phyloP scores from a whole-genome alignment of 441 rosid species.

The Mallotus japonicus region DNA sequence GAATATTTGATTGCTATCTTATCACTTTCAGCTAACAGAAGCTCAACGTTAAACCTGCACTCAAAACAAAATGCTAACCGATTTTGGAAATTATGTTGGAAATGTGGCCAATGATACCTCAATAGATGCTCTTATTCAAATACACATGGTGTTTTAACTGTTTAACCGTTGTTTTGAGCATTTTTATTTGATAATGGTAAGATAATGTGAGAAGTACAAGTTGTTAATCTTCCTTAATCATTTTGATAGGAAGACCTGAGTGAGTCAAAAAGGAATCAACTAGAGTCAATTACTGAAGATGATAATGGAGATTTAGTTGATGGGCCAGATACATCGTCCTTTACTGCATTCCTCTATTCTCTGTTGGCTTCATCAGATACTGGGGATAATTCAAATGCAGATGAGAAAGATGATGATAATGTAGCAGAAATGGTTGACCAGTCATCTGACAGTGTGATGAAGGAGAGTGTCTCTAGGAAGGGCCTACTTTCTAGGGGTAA shows the following conservation, averaged over 20 bases:
- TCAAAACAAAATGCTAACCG: neutral
- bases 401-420: conserved; percentile 41
- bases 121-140: neutral
- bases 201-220: neutral
- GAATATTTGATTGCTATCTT: neutral
- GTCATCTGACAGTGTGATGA: conserved; percentile 38
- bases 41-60: too few species aligned
- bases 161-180: neutral
- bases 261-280: conserved; percentile 45
- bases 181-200: neutral
- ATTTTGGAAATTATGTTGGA: neutral
- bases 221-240: neutral
- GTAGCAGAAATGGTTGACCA: conserved; percentile 40
- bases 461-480: conserved; percentile 54
- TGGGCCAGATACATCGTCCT: conserved; percentile 94
- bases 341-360: conserved; percentile 85
- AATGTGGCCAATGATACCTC: neutral
- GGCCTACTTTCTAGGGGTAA: conserved; percentile 71
- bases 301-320: conserved; percentile 38
- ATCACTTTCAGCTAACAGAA: neutral
- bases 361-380: conserved; percentile 65
- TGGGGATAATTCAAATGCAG: conserved; percentile 36
- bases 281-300: conserved; percentile 49
- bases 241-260: conserved; percentile 48
- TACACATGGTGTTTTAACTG: neutral